phyloP scores from a whole-genome alignment of 441 rosid genomes.

The Pelargonium citronellum region DNA sequence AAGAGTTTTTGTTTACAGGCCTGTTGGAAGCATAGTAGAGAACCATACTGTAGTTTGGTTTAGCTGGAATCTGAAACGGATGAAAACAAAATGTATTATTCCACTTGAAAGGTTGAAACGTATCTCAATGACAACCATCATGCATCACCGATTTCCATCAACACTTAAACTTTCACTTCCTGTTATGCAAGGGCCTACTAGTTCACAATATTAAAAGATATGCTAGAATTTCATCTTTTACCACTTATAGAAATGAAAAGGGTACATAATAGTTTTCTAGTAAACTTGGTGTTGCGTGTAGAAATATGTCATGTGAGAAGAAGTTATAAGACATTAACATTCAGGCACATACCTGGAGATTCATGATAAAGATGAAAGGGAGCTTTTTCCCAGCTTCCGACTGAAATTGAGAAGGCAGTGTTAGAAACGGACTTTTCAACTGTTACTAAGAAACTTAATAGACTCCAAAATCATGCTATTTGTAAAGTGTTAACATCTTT shows the following conservation, averaged over 20 bases:
- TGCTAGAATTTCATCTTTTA: background rate
- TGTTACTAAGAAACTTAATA: background rate
- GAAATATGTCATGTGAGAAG: background rate
- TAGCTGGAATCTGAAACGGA: conserved; percentile 65
- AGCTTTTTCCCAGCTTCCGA: conserved; percentile 88
- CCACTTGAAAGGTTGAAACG: conserved; percentile 8
- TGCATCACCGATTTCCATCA: background rate
- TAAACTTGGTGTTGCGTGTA: background rate
- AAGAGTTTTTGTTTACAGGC: conserved; percentile 59
- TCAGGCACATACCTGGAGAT: conserved; percentile 68
- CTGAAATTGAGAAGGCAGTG: conserved; percentile 40
- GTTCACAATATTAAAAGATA: conserved; percentile 1
- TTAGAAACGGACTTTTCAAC: background rate
- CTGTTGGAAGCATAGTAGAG: conserved; percentile 73
- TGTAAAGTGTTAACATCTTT: background rate
- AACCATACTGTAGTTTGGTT: conserved; percentile 80
- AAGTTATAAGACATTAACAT: background rate
- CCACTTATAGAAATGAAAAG: background rate
- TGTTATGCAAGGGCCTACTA: background rate
- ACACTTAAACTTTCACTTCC: background rate
- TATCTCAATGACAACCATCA: background rate
- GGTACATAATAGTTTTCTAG: background rate
- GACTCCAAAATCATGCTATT: background rate
- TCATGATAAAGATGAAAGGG: conserved; percentile 77
- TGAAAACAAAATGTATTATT: background rate